Conservation (phyloP, 257 asterid genomes). For the Sherardia arvensis region DNA sequence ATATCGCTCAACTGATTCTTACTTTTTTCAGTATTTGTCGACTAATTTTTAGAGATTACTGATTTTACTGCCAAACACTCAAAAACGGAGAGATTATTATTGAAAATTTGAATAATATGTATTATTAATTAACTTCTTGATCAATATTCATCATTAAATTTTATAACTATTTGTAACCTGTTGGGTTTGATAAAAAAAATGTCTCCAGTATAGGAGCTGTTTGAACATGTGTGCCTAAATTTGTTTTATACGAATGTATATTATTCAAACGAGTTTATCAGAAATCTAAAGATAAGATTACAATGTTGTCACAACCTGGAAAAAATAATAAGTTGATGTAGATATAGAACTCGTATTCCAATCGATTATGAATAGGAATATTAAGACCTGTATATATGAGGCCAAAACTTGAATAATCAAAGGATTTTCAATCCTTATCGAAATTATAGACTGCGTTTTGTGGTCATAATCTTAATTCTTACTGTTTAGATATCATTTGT, state of each 20-base stretch:
- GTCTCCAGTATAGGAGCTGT: not conserved
- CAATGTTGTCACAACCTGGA: not conserved
- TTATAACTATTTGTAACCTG: too few relatives aligned
- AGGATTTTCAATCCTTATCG: not conserved
- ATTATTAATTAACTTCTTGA: too few relatives aligned
- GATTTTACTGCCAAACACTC: too few relatives aligned
- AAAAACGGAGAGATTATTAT: too few relatives aligned
- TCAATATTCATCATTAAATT: too few relatives aligned
- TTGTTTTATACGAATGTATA: not conserved
- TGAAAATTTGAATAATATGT: too few relatives aligned
- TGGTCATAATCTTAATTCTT: not conserved
- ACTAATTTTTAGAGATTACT: too few relatives aligned
- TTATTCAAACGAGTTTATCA: not conserved
- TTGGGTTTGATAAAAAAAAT: too few relatives aligned
- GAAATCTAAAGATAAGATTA: not conserved
- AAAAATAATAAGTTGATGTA: not conserved
- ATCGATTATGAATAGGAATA: not conserved
- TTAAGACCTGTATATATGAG: not conserved
- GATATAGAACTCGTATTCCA: not conserved
- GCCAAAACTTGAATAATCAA: not conserved
- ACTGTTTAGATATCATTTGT: not conserved
- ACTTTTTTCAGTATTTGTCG: too few relatives aligned
- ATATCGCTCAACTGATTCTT: too few relatives aligned
- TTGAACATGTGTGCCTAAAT: not conserved
- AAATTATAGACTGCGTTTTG: conserved; percentile 6